A percentile compares a stretch with the other conserved stretches of the same genome.
phyloP scores from a whole-genome alignment of 176 grass and related monocot genomes.

The Phyllostachys edulis region DNA sequence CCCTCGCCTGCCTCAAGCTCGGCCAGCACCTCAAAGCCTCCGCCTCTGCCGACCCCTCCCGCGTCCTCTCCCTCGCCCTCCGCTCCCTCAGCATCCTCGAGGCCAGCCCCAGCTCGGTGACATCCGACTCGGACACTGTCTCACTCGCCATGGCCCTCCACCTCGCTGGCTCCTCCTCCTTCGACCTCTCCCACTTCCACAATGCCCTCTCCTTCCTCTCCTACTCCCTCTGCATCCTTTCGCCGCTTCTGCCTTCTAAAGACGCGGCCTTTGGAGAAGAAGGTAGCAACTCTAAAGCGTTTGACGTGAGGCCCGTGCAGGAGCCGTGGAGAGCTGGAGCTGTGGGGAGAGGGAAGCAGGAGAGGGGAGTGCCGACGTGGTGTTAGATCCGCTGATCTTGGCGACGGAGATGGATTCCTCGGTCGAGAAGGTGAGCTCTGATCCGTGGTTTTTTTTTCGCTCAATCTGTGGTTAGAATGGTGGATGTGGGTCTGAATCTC shows the following conservation, averaged over 20 bases:
- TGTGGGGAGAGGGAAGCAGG: neutral
- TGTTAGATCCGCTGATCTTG: no score
- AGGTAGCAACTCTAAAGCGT: slow-evolving; percentile 24
- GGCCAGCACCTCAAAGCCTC: slow-evolving; percentile 84
- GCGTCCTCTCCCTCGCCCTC: slow-evolving; percentile 62
- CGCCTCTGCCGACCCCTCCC: slow-evolving; percentile 40
- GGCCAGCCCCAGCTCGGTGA: slow-evolving; percentile 13
- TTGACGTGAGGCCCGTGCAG: slow-evolving; percentile 71
- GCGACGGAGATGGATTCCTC: slow-evolving; percentile 41
- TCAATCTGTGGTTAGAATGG: neutral
- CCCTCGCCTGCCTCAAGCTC: slow-evolving; percentile 91
- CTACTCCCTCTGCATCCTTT: slow-evolving; percentile 53
- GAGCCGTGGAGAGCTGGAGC: neutral
- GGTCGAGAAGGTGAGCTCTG: slow-evolving; percentile 48
- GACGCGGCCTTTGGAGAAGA: slow-evolving; percentile 21
- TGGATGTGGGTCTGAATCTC: neutral
- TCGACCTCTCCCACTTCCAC: slow-evolving; percentile 81
- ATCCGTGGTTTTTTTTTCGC: neutral
- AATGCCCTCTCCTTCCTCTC: slow-evolving; percentile 76
- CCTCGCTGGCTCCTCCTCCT: slow-evolving; percentile 67
- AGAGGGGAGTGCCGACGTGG: neutral
- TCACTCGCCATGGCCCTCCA: slow-evolving; percentile 95
- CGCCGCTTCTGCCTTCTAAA: slow-evolving; percentile 26
- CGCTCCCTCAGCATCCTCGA: slow-evolving; percentile 69
- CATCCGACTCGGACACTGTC: slow-evolving; percentile 44